Base-by-base conservation (phyloP, 1,139 yeast genomes). In the Blastobotrys arbuscula region DNA sequence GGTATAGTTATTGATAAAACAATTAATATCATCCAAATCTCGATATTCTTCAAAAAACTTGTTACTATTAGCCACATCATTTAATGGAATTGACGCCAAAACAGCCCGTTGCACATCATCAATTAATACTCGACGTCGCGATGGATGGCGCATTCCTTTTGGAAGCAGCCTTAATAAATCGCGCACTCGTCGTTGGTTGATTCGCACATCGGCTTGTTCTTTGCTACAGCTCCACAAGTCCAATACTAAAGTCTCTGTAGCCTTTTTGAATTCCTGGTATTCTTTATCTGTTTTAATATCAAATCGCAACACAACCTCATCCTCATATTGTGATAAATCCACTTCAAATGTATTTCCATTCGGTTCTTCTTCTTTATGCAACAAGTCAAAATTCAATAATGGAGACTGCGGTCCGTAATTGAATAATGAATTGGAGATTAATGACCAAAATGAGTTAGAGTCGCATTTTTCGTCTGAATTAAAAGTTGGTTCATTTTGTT, bases 11-110 rank as follows among this genome's bases (percentile, higher is more conserved):
- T 53, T 50, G 36, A 70, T 72, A 24, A 87, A 61, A 26, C 15
- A 24, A 8, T 81, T 63, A 31, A 89, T 82, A 6, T 88, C 76
- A 33, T 77, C 77, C 53, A 87, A 69, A 18, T 84, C 80, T 52
- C 92, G 74, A 65, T 80, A 89, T 43, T 81, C 82, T 55, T 75
- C 76, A 66, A 88, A 88, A 63, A 88, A 88, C 13, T 33, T 41
- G 4, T 31, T 23, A 3, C 26, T 36, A 5, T 38, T 35, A 20
- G 52, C 40, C 6, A 12, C 12, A 19, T 19, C 15, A 5, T 42
- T 48, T 30, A 57, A 45, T 13, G 50, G 52, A 40, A 48, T 39
- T 20, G 63, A 58, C 28, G 53, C 50, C 46, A 62, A 54, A 19
- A 64, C 65, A 1, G 65, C 59, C 44, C 59, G 59, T 45, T 62